phyloP scores from a whole-genome alignment of 306 rosid species.

The Dalbergia cochinchinensis region DNA sequence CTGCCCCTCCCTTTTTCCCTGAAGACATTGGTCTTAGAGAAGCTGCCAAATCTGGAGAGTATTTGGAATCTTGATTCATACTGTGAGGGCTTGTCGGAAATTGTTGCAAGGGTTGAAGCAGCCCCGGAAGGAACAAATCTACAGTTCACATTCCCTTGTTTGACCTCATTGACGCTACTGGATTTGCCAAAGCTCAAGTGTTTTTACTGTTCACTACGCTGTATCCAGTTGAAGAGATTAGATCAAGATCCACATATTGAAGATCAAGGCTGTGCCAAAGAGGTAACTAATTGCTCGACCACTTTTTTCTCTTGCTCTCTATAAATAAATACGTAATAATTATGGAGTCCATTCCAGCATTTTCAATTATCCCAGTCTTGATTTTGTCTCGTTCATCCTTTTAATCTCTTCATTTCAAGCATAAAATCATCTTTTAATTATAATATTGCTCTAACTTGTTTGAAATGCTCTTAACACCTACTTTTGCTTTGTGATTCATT shows the following conservation, averaged over 20 bases:
- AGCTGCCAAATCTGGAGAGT: constrained; percentile 38
- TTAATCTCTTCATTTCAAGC: background rate
- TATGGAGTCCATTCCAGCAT: background rate
- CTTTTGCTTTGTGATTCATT: background rate
- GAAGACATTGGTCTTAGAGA: background rate
- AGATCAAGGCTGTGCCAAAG: background rate
- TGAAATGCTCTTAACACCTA: background rate
- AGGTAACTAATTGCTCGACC: background rate
- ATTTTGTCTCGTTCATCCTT: background rate
- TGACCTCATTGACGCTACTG: constrained; percentile 1
- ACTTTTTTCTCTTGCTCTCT: background rate
- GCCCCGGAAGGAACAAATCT: background rate
- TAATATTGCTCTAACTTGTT: background rate
- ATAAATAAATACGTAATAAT: too few species aligned
- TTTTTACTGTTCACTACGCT: constrained; percentile 2
- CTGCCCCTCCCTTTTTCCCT: background rate
- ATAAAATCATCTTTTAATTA: background rate
- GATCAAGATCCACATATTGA: background rate
- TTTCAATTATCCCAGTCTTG: background rate
- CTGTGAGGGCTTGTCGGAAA: constrained; percentile 36
- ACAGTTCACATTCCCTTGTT: background rate
- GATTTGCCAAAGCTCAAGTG: constrained; percentile 29
- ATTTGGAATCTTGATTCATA: constrained; percentile 38
- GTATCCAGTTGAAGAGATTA: background rate
- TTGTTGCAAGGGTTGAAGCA: constrained; percentile 19